Evolutionary conservation across 2,329 filamentous ascomycete species (phyloP), one percentile per base, ranked within the genome.

Genomic region (Aureobasidium zeae): DNA sequence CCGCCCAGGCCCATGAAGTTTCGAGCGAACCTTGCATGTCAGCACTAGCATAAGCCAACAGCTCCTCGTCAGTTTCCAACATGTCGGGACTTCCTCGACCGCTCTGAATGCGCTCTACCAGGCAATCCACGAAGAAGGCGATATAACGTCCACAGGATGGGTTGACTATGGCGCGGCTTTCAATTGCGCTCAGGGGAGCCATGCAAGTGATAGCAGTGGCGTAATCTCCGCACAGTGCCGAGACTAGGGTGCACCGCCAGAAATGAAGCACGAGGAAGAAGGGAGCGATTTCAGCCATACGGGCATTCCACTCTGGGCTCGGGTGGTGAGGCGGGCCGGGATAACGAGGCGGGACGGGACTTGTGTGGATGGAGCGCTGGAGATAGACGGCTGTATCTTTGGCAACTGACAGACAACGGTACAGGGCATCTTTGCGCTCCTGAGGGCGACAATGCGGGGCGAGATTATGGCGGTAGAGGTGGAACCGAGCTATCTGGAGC

Each of bases 401-500:
- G 1, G 85, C 79, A 7, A 82, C 79, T 5, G 72, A 70, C 2
- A 81, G 75, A 59, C 89, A 95, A 50, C 82, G 77, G 47, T 88
- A 81, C 20, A 95, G 67, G 1, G 91, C 87, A 5, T 77, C 74
- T 3, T 72, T 64, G 31, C 89, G 77, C 30, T 81, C 76, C 22
- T 81, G 72, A 2, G 69, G 62, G 0, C 80, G 72, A 55, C 82
- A 87, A 8, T 70, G 69, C 0, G 87, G 83, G 0, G 79, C 80
- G 7, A 96, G 71, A 56, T 96, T 95, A 55, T 94, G 87, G 30
- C 91, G 78, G 62, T 94, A 86, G 7, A 98, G 74, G 26, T 91
- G 70, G 21, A 95, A 74, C n/a, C 86, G 81, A 12, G 83, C 81
- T 48, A 86, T 84, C 48, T 94, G 81, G 7, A 96, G 74, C 55